Base-by-base conservation (phyloP, 208 protist species). In the Trypanosoma rangeli region DNA sequence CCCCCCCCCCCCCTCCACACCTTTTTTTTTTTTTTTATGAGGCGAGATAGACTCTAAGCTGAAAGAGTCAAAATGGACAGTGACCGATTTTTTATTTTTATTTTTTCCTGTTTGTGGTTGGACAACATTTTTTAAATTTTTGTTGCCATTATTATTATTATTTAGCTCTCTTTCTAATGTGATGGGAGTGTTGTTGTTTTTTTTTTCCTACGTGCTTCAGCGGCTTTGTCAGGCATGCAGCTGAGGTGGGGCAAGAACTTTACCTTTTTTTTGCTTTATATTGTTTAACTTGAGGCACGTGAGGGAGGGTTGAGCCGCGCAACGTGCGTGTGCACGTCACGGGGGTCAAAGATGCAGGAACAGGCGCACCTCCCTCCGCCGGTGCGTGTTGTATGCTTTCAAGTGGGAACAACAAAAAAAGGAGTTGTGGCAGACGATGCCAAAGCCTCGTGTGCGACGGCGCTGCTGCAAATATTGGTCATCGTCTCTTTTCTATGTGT, bases 81-180 rank as follows among this genome's bases (percentile, higher is more conserved):
- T 26, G 24, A 26, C 12, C 29, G 5, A 18, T 61, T 61, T 46
- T 62, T 62, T 62, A 48, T 62, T 46, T 49, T 69, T 28, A 61
- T 62, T 58, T 26, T 28, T 37, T 66, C 42, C 59, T 68, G 8
- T 46, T 46, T 46, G 3, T 16, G 15, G 15, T 46, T 46, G 42
- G 8, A 9, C 15, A 37, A 7, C 33, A 37, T 61, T 60, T n/a
- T 57, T 77, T 49, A 73, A 68, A 49, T 73, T 74, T 62, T 42
- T 42, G 29, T 46, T 74, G 31, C 48, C 53, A 70, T 16, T 15
- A 60, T 49, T 28, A 66, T 65, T 61, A 39, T 35, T 57, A 20
- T 18, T 37, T 35, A 2, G 33, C 33, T 37, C 33, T 37, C 33
- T 37, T 7, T 37, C 33, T 2, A 2, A 37, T 37, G 33, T 2